These are phyloP conservation scores for Aureobasidium sp. DNA, from an alignment of 2,329 filamentous ascomycete species.

Conservation along the genomic window DNA sequence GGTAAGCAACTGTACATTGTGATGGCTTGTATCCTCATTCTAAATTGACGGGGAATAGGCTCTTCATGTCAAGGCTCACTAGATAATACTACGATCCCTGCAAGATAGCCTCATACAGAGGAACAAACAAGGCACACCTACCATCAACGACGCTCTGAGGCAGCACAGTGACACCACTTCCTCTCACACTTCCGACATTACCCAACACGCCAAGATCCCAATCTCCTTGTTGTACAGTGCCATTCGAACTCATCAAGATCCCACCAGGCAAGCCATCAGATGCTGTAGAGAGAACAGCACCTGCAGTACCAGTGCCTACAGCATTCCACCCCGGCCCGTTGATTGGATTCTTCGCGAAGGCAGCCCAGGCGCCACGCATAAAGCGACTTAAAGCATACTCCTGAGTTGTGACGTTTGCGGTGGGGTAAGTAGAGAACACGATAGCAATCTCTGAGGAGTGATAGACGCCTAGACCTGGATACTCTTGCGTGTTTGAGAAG, in stretches of 20 bases:
- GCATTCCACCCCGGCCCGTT: conserved; percentile 32
- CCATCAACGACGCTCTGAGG: conserved; percentile 24
- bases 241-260: conserved; percentile 18
- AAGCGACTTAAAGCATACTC: conserved; percentile 26
- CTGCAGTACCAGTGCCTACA: conserved; percentile 22
- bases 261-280: conserved; percentile 20
- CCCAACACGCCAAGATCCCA: conserved; percentile 25
- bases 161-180: conserved; percentile 27
- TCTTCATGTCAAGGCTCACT: too few species aligned
- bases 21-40: too few species aligned
- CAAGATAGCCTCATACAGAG: conserved; percentile 19
- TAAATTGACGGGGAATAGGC: too few species aligned
- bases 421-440: conserved; percentile 30
- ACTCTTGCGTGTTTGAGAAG: conserved; percentile 28
- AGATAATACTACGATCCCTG: background rate
- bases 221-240: conserved; percentile 18
- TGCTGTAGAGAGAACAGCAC: conserved; percentile 21
- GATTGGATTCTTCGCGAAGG: conserved; percentile 32
- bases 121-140: conserved; percentile 23
- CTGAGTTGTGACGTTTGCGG: conserved; percentile 25
- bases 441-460: conserved; percentile 30
- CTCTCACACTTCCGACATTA: conserved; percentile 20
- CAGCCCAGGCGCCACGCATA: conserved; percentile 30
- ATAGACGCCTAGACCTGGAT: conserved; percentile 27
- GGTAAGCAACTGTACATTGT: too few species aligned